Evolutionary conservation across 495 filamentous ascomycete species (phyloP), one percentile per base, ranked within the genome.

Genomic region (Chaetomium cochliodes): DNA sequence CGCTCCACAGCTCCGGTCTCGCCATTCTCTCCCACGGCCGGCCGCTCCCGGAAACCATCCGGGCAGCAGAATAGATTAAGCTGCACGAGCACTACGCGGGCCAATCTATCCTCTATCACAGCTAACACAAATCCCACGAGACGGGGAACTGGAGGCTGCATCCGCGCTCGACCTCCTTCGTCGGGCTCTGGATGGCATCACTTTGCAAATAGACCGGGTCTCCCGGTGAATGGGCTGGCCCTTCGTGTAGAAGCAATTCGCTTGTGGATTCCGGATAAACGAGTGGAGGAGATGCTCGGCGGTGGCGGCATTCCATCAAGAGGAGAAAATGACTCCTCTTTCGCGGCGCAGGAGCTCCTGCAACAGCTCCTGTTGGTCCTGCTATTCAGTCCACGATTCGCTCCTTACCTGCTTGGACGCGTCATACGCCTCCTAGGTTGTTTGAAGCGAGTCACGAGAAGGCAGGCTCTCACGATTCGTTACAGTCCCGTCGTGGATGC

Each of bases 71-170:
- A 67, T 49, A 44, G 58, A 42, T 55, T 51, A 42, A 49, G 52
- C 52, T 53, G 65, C 13, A 20, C 39, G 25, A 42, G 56, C 39
- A 23, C 39, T 49, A 42, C 49, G 54, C 18, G 54, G 64, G 64
- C 60, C 60, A 63, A 62, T 70, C 46, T 66, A 44, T 56, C 60
- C 62, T n/a, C 68, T 67, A 69, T 73, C 74, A 75, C 51, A 75
- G 70, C 64, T 75, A 67, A 68, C 26, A 77, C 69, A 67, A 62
- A 54, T 59, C 50, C 62, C 63, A 64, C 53, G 59, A 67, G 23
- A 23, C 47, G 30, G 59, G 47, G 20, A 55, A 54, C 49, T n/a
- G 63, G 62, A 54, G 65, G 62, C 20, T 63, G 60, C 52, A 69
- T 69, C 61, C 62, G 69, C n/a, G 49, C 47, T 30, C 33, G 42